phyloP scores from a whole-genome alignment of 768 basidiomycete genomes.

The Russula abietina region DNA sequence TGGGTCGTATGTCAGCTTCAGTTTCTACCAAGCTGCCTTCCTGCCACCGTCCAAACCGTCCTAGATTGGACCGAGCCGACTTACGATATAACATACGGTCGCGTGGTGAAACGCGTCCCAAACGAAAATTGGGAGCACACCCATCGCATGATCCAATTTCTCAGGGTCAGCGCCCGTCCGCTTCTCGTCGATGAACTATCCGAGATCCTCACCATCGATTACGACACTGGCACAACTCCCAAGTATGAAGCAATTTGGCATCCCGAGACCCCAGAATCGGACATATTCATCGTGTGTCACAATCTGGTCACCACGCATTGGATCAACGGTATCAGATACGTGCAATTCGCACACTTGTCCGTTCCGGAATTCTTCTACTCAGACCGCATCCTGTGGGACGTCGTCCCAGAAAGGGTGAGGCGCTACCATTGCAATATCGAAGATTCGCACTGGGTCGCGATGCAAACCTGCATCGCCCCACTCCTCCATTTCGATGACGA shows the following conservation, averaged over 20 bases:
- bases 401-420: neutral
- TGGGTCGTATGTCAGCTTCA: constrained; percentile 28
- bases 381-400: neutral
- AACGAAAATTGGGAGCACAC: constrained; percentile 20
- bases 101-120: constrained; percentile 25
- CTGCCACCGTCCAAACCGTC: constrained; percentile 17
- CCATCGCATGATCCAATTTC: constrained; percentile 25
- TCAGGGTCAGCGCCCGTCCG: constrained; percentile 21
- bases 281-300: constrained; percentile 18
- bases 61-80: constrained; percentile 23
- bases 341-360: constrained; percentile 13
- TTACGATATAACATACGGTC: constrained; percentile 26
- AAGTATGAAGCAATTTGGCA: constrained; percentile 22
- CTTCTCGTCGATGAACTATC: constrained; percentile 26
- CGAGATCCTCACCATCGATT: constrained; percentile 27
- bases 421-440: constrained; percentile 7
- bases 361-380: constrained; percentile 13
- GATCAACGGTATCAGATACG: constrained; percentile 1
- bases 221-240: constrained; percentile 15
- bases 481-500: constrained; percentile 16
- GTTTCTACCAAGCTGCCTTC: constrained; percentile 20
- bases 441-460: constrained; percentile 10
- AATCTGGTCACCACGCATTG: constrained; percentile 4
- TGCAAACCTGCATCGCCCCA: constrained; percentile 10
- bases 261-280: constrained; percentile 14